Evolutionary conservation across 208 protist species (phyloP).

Genomic region (Acanthamoeba sp.): DNA sequence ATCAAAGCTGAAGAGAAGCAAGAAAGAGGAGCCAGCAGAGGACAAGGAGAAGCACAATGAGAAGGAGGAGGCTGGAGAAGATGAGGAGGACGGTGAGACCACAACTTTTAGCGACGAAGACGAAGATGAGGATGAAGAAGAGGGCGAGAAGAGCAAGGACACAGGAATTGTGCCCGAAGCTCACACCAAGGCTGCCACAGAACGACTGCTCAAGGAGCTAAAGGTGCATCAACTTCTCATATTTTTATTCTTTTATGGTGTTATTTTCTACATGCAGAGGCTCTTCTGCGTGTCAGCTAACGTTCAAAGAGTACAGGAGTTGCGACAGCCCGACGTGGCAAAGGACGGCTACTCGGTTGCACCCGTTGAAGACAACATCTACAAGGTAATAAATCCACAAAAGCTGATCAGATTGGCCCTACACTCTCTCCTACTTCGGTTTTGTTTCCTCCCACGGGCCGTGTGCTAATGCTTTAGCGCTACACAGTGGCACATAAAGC

Average conservation of each 20-base stretch:
- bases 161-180: not conserved
- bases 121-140: not conserved
- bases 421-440: not conserved
- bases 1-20: not conserved
- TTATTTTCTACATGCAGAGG: too few species aligned
- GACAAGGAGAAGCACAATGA: not conserved
- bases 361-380: constrained; percentile 53
- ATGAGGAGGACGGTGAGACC: constrained; percentile 27
- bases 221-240: not conserved
- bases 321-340: not conserved
- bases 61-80: constrained; percentile 14
- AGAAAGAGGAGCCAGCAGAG: not conserved
- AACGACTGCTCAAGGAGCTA: constrained; percentile 29
- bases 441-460: not conserved
- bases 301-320: not conserved
- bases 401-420: too few species aligned
- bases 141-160: not conserved
- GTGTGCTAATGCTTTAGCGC: not conserved
- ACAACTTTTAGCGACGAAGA: not conserved
- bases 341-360: constrained; percentile 23
- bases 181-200: constrained; percentile 41
- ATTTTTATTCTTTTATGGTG: too few species aligned
- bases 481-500: constrained; percentile 39
- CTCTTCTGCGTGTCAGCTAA: not conserved
- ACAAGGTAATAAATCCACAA: not conserved